Evolutionary conservation across 176 grass and related monocot genomes (phyloP), one percentile per base, ranked within the genome.

Genomic region (Carex parvula): DNA sequence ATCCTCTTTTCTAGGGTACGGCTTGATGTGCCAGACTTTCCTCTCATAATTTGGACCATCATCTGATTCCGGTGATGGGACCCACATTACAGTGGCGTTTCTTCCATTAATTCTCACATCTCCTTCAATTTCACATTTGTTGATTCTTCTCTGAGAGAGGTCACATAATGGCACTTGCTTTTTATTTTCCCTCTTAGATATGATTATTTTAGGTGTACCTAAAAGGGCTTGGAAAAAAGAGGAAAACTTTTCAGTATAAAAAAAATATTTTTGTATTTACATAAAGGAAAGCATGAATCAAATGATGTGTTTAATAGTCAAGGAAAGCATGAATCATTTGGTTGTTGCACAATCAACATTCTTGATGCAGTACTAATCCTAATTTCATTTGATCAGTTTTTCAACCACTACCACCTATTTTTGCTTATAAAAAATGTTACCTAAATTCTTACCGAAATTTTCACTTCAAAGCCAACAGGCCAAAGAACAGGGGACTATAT

Each of bases 41-140:
- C 41, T 65, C 30, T 87, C 86, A 84, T 88, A 91, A 53, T 74
- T 73, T 39, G 80, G 84, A 13, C 22, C 39, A 11, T 88, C 85
- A 55, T 88, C 85, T 3, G 85, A 79, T 52, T 41, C 56, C 0
- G 80, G 85, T 1, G 83, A 64, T n/a, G 88, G 83, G 53, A 92
- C 86, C 44, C 91, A 79, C n/a, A 84, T 90, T 20, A 94, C 77
- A 0, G 80, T 92, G 53, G n/a, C 82, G 41, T 73, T 84, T n/a
- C 3, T 73, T 41, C 92, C 90, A 15, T 29, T 26, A 37, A 94
- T 90, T 76, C 92, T 86, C 7, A 91, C 88, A 80, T 94, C 90
- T 86, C 90, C 92, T 84, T 94, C 90, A 2, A 92, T 89, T 85
- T 91, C 89, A 68, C 89, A 93, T 81, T 87, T 88, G 86, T 93